Conservation (phyloP, 192 early-diverging fungal species). For the Coemansia sp. region DNA sequence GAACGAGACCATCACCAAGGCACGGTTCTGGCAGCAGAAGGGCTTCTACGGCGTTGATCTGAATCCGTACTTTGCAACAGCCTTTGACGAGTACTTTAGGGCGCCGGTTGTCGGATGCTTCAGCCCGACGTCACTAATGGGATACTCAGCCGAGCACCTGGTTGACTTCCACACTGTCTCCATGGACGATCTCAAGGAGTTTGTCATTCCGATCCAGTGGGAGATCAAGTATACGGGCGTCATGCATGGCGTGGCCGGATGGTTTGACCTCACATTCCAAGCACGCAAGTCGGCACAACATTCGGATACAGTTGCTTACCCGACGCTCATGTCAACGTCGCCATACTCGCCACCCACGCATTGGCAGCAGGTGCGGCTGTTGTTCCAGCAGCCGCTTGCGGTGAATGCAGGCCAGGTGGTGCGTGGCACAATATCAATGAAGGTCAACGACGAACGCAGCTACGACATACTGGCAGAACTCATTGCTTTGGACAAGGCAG, state of each 20-base stretch:
- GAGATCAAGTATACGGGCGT: conserved; percentile 80
- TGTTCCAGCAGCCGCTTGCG: conserved; percentile 91
- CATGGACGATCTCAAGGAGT: conserved; percentile 74
- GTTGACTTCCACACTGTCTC: conserved; percentile 88
- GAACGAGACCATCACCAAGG: conserved; percentile 93
- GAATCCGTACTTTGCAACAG: conserved; percentile 75
- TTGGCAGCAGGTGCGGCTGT: conserved; percentile 96
- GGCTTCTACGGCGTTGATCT: conserved; percentile 95
- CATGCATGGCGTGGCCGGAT: conserved; percentile 92
- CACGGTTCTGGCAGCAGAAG: conserved; percentile 80
- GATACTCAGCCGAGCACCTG: conserved; percentile 59
- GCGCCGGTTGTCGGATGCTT: conserved; percentile 95
- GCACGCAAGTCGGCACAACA: conserved; percentile 53
- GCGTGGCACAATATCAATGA: conserved; percentile 81
- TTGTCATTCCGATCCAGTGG: conserved; percentile 85
- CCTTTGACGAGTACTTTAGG: conserved; percentile 77
- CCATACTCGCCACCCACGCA: conserved; percentile 89
- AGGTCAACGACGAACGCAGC: conserved; percentile 87
- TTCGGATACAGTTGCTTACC: conserved; percentile 43
- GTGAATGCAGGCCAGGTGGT: conserved; percentile 89
- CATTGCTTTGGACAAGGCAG: conserved; percentile 30
- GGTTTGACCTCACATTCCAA: conserved; percentile 92
- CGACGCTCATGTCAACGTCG: conserved; percentile 82
- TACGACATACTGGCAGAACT: conserved; percentile 85
- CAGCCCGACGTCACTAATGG: conserved; percentile 76